Base-by-base conservation (phyloP, 352 stramenopile species). In the Globisporangium polare region DNA sequence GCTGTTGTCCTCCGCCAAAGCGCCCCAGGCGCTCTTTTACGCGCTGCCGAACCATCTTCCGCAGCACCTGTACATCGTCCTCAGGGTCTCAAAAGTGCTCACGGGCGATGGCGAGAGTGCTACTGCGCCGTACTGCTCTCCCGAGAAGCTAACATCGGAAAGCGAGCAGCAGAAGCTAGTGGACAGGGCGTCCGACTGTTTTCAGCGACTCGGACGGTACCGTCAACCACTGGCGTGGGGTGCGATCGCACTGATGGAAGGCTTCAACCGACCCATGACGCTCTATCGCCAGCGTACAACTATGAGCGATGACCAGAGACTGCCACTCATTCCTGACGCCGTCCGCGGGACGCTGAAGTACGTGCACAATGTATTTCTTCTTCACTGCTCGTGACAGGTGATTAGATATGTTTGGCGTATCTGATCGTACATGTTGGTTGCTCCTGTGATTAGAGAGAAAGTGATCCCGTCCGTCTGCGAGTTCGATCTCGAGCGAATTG, bases 71-170 rank as follows among this genome's bases (percentile, higher is more conserved):
- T 80, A 80, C 57, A 20, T 90, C 37, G 69, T 94, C 24, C 62
- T 94, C 4, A 91, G 88, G 63, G 69, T 90, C 18, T 75, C 77
- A 5, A 92, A 90, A 47, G 71, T 83, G 3, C 57, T 92, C 1
- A 33, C 75, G 9, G 84, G 82, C 5, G 81, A 90, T 24, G 69
- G 63, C 17, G 81, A 90, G 45, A 55, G 71, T 3, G 78, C 77
- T 1, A 83, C 75, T 1, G 66, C 72, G 4, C 73, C 80, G 27
- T 90, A 93, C 50, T 89, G 75, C 52, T 72, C 60, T 12, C 82
- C 84, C 3, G 84, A 91, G 50, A 86, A 83, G 41, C 77, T 80
- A 45, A 35, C 67, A 1, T 74, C 69, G 0, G 68, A 78, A 26
- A 42, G 27, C 3, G 82, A 91, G 55, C 78, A 86, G 26, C 68